A percentile compares a stretch with the other conserved stretches of the same genome.
Conservation (phyloP, 2,329 filamentous ascomycete species). For the Penicillium sp. region DNA sequence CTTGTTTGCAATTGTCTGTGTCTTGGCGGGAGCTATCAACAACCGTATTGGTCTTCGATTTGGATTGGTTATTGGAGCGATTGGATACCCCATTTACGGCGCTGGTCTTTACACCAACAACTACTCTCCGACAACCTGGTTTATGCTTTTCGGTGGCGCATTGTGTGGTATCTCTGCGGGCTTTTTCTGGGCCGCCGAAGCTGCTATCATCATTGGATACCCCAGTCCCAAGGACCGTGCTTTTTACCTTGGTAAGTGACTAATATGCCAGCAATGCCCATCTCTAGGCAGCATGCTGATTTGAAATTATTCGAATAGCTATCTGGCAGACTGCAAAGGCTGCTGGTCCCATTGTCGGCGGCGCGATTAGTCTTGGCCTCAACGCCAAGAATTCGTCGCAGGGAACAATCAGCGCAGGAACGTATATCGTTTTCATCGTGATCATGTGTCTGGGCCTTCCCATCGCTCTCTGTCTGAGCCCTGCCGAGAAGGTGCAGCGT, state of each 20-base stretch:
- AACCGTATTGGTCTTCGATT: conserved; percentile 49
- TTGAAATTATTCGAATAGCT: conserved; percentile 1
- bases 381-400: conserved; percentile 17
- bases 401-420: conserved; percentile 20
- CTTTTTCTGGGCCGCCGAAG: conserved; percentile 52
- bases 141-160: conserved; percentile 49
- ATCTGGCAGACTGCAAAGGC: conserved; percentile 27
- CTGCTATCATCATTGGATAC: conserved; percentile 50
- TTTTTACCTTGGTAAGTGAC: conserved; percentile 22
- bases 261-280: neutral
- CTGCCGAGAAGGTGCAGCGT: conserved; percentile 26
- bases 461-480: conserved; percentile 20
- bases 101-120: conserved; percentile 53
- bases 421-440: conserved; percentile 26
- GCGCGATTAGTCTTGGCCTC: conserved; percentile 24
- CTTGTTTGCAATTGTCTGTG: conserved; percentile 48
- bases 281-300: neutral
- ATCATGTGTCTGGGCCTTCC: conserved; percentile 27
- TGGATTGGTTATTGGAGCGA: conserved; percentile 41
- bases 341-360: conserved; percentile 24
- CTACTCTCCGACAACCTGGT: conserved; percentile 51
- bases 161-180: conserved; percentile 49
- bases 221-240: conserved; percentile 24
- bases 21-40: conserved; percentile 50
- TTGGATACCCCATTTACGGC: conserved; percentile 50